Evolutionary conservation across 805 yeast genomes (phyloP), one percentile per base, ranked within the genome.

Genomic region (Pichia cabralensis): DNA sequence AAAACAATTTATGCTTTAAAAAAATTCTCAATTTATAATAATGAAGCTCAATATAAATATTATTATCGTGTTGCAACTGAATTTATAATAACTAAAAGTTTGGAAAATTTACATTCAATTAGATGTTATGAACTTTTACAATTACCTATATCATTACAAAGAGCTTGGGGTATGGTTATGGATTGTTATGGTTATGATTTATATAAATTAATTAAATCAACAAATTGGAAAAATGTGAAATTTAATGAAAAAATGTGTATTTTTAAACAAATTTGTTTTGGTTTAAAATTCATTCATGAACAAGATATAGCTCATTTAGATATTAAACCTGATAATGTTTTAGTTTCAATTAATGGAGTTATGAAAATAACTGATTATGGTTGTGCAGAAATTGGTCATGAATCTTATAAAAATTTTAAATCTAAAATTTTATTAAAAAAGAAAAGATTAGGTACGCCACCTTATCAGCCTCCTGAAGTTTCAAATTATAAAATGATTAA

Each of bases 381-480:
- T 39, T 80, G 80, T 23, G 72, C 82, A 33, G 78, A 71, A 34
- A 71, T 70, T 50, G 81, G 77, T 13, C 78, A 75, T 52, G 67
- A 57, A 33, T 61, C 53, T 15, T 71, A 70, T 1, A 67, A 70
- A 2, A 71, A 80, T 53, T 57, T 68, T 15, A 44, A 53, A 0
- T 63, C 73, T 17, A 60, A 62, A 3, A 42, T 69, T 10, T 56
- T 55, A 32, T 26, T 36, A 13, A 34, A 41, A 17, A 60, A 67
- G 27, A 60, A 73, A 2, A 68, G 69, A 52, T 79, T 80, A 28
- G 92, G 94, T 2, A 79, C 88, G 1, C 84, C 92, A 4, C 92
- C 92, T 1, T 81, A 79, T 53, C 72, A 79, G 10, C 75, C 89
- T 5, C 92, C 94, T 2, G 92, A 81, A 55, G 82, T 80, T 12